A percentile compares a stretch with the other conserved stretches of the same genome.
These are phyloP conservation scores for Penicillium sp. DNA, from an alignment of 2,329 filamentous ascomycete species.

Conservation along the genomic window DNA sequence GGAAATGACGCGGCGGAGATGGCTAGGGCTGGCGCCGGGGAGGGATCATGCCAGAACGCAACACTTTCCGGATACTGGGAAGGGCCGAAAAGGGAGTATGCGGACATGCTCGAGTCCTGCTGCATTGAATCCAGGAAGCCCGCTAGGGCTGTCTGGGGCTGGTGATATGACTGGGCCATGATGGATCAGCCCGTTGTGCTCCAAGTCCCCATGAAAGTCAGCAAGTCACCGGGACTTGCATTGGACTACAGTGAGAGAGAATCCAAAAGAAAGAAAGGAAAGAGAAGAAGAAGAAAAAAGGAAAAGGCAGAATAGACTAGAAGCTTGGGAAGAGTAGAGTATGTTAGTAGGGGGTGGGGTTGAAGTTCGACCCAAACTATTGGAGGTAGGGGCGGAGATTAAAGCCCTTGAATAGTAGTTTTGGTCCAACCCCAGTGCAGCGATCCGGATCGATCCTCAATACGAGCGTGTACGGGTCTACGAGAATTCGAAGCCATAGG, in stretches of 20 bases:
- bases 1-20: conserved; percentile 18
- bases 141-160: conserved; percentile 31
- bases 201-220: conserved; percentile 14
- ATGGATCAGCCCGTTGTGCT: conserved; percentile 10
- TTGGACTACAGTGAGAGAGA: conserved; percentile 1
- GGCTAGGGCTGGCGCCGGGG: conserved; percentile 18
- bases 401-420: conserved; percentile 3
- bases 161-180: conserved; percentile 33
- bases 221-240: conserved; percentile 11
- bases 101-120: conserved; percentile 27
- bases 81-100: conserved; percentile 35
- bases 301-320: background rate
- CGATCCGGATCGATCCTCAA: conserved; percentile 9
- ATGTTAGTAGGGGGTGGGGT: conserved; percentile 14
- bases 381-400: conserved; percentile 27
- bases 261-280: background rate
- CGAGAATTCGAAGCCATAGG: too few species aligned
- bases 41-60: conserved; percentile 44
- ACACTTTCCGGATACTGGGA: conserved; percentile 43
- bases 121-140: conserved; percentile 27
- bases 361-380: conserved; percentile 17
- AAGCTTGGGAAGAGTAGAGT: background rate
- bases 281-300: background rate
- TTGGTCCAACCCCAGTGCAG: conserved; percentile 1
- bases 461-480: background rate